These are phyloP conservation scores for Monilinia vaccinii-corymbosi DNA, from an alignment of 2,329 filamentous ascomycete species.

Conservation along the genomic window DNA sequence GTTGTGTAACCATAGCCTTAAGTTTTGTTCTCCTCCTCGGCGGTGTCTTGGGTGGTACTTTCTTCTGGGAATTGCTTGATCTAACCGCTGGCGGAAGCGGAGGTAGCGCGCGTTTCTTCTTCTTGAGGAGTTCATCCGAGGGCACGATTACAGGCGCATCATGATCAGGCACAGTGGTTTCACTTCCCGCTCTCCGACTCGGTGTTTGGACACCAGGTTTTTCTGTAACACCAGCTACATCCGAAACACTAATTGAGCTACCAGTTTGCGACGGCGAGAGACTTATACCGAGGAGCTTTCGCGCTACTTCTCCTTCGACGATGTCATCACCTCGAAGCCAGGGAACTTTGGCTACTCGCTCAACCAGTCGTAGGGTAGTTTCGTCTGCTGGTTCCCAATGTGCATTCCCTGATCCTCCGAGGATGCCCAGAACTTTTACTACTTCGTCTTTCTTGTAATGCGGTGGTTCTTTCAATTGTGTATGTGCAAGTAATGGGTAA, in stretches of 20 bases:
- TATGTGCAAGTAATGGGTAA: slow-evolving; percentile 83
- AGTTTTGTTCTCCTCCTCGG: slow-evolving; percentile 28
- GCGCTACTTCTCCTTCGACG: slow-evolving; percentile 39
- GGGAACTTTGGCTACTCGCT: slow-evolving; percentile 62
- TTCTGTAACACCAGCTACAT: slow-evolving; percentile 72
- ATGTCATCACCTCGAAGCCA: slow-evolving; percentile 49
- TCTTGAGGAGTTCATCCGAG: slow-evolving; percentile 12
- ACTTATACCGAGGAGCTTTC: slow-evolving; percentile 61
- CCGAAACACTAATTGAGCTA: slow-evolving; percentile 66
- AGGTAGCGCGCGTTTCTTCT: slow-evolving; percentile 21
- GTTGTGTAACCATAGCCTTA: slow-evolving; percentile 15
- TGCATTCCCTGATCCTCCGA: slow-evolving; percentile 55
- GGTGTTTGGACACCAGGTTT: slow-evolving; percentile 77
- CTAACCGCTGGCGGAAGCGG: slow-evolving; percentile 21
- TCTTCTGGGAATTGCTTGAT: slow-evolving; percentile 23
- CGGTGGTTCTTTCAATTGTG: slow-evolving; percentile 75
- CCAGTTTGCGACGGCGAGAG: slow-evolving; percentile 55
- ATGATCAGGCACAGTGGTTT: slow-evolving; percentile 23
- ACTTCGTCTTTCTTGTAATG: slow-evolving; percentile 91
- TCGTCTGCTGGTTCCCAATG: slow-evolving; percentile 77
- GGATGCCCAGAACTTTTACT: slow-evolving; percentile 61
- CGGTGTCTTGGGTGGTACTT: slow-evolving; percentile 28
- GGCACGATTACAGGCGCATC: slow-evolving; percentile 11
- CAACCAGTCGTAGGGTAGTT: slow-evolving; percentile 68
- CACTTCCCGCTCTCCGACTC: slow-evolving; percentile 44